Base-by-base conservation (phyloP, 495 filamentous ascomycete species). In the Penicillium manginii region DNA sequence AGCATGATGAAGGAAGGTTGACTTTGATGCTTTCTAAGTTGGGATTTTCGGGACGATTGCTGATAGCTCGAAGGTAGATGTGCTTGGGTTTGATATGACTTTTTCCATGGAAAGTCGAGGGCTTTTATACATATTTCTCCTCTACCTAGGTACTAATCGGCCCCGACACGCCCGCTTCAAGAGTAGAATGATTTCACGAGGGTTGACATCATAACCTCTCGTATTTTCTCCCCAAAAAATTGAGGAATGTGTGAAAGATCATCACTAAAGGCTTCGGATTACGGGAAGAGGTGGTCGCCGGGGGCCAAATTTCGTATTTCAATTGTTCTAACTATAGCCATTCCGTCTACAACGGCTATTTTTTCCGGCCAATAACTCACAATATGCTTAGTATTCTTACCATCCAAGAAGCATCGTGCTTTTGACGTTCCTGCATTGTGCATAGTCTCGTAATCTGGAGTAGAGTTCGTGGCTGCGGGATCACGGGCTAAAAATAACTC, bases 1-100 rank as follows among this genome's bases (percentile, higher is more conserved):
- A 46, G 46, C 60, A 63, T 63, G 9, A 0, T 55, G 46, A 19
- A 11, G 6, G n/a, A n/a, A 29, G 26, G 6, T 29, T 29, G 4
- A 29, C 0, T 29, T 29, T 2, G 26, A 7, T 29, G 26, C 5
- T 8, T 29, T 29, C 26, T 29, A 8, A 29, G 26, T 8, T 29
- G 26, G 9, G 26, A 29, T 29, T 29, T 4, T 2, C 26, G 26
- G 26, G 9, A 29, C 9, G 26, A 1, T 29, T 29, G 26, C 9
- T 8, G 26, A 29, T n/a, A n/a, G n/a, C n/a, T n/a, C n/a, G n/a
- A n/a, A n/a, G n/a, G n/a, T n/a, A n/a, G n/a, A n/a, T n/a, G n/a
- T n/a, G n/a, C n/a, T n/a, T n/a, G n/a, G n/a, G 1, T 29, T 29
- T 5, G 26, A 29, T 29, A 29, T 29, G 2, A 4, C 26, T 29